Base-by-base conservation (phyloP, 176 grass and related monocot species). In the Musa beccarii region DNA sequence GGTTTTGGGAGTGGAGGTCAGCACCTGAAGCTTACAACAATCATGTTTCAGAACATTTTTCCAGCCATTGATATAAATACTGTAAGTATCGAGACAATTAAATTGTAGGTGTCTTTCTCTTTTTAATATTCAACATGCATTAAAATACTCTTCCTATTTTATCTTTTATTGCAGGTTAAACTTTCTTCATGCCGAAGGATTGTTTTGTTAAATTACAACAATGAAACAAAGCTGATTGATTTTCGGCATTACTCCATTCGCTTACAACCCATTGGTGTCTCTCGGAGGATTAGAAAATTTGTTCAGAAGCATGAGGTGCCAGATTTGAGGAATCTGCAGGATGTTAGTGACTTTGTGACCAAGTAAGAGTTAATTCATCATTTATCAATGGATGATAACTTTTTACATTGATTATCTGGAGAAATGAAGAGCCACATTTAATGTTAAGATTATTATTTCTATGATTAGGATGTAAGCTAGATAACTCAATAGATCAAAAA, bases 341-440 rank as follows among this genome's bases (percentile, higher is more conserved):
- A 91, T 78, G 89, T 87, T 77, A 91, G 89, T 9, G 85, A 91
- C 76, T 91, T 71, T 49, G 73, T 91, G 55, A 91, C 85, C 68
- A 91, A 80, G 89, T 91, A 91, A 91, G 82, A 80, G 10, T 13
- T 65, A 22, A 64, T n/a, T 13, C 57, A 76, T 52, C 10, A 16
- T 76, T 64, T n/a, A 17, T 0, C 9, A 55, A 25, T 25, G 13
- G 26, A 25, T 26, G 21, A 74, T 3, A 24, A 29, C 9, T 20
- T 8, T 51, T 51, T 17, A n/a, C 15, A 26, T 25, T 4, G 6
- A 43, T 43, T 43, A 43, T 43, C 34, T 43, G 34, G 34, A 43
- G 34, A 43, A 43, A 43, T 28, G 26, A 28, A 28, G 1, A 28
- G 26, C 26, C 26, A 28, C 26, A 43, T 43, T 43, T 43, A 43